Evolutionary conservation across 2,329 filamentous ascomycete genomes (phyloP).

Genomic region (Hypoxylon rubiginosum): DNA sequence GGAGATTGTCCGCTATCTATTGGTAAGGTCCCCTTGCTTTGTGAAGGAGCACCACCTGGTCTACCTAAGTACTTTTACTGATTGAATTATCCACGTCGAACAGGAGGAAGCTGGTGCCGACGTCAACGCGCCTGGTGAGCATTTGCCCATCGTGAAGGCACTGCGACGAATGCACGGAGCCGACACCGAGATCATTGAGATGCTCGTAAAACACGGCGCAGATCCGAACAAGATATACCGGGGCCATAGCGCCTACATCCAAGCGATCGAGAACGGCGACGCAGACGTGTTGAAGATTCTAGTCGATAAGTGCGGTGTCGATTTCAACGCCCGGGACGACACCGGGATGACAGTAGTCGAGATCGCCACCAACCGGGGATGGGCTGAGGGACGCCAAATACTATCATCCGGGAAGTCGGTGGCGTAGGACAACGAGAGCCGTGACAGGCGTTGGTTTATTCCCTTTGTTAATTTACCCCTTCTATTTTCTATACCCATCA

Average conservation of each 20-base stretch:
- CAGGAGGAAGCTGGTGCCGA: constrained; percentile 71
- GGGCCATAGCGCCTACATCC: constrained; percentile 75
- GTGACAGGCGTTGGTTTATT: neutral
- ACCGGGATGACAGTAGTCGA: constrained; percentile 67
- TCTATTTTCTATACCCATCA: constrained; percentile 11
- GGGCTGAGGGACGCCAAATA: constrained; percentile 68
- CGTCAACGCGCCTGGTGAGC: constrained; percentile 76
- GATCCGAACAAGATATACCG: constrained; percentile 77
- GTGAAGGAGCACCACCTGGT: no score
- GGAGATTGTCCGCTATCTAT: constrained; percentile 71
- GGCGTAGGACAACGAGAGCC: neutral
- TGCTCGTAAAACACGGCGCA: constrained; percentile 73
- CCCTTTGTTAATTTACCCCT: constrained; percentile 9
- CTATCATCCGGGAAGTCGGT: constrained; percentile 51
- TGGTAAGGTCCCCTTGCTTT: constrained; percentile 51
- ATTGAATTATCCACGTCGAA: constrained; percentile 3
- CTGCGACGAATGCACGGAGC: constrained; percentile 69
- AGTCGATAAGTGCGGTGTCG: constrained; percentile 62
- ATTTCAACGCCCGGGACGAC: constrained; percentile 67
- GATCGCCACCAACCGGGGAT: constrained; percentile 69
- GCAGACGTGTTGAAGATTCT: constrained; percentile 66
- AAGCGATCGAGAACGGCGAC: constrained; percentile 75
- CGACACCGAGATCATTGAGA: constrained; percentile 71
- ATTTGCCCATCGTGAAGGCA: constrained; percentile 78
- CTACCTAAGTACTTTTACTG: no score